A percentile compares a stretch with the other conserved stretches of the same genome.
phyloP scores from a whole-genome alignment of 139 green algal genomes.

The Medakamo hakoo region DNA sequence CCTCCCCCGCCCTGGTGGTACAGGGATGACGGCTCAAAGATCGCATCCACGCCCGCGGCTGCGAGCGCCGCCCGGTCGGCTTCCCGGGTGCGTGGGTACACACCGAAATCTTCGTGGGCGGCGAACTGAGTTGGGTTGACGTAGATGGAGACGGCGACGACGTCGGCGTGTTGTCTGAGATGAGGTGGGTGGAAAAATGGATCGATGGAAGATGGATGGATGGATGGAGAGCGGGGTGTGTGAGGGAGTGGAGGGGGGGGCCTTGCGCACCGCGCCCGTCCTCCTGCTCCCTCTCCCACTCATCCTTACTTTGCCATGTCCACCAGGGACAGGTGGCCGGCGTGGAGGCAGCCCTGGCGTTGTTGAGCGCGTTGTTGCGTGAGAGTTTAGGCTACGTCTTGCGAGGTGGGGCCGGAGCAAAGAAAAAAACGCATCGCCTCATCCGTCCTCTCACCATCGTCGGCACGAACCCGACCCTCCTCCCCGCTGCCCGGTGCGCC shows the following conservation, averaged over 20 bases:
- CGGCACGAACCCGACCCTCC: conserved; percentile 73
- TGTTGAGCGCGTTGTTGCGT: no score
- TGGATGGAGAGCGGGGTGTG: neutral
- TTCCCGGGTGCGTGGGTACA: conserved; percentile 67
- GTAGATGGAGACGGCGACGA: conserved; percentile 90
- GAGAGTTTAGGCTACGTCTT: no score
- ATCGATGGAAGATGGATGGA: neutral
- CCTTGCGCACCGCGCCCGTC: neutral
- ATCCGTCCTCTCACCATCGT: conserved; percentile 67
- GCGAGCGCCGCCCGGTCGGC: conserved; percentile 57
- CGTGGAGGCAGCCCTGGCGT: conserved; percentile 79
- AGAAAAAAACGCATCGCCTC: conserved; percentile 2
- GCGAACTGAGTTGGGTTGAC: conserved; percentile 90
- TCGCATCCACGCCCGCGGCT: conserved; percentile 35
- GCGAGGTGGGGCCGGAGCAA: no score
- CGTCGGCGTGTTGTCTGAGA: conserved; percentile 48
- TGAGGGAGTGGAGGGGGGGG: neutral
- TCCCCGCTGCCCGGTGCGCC: conserved; percentile 32
- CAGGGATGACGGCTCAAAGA: conserved; percentile 42
- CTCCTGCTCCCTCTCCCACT: neutral
- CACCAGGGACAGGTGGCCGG: conserved; percentile 83
- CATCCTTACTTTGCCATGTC: conserved; percentile 20
- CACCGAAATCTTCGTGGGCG: conserved; percentile 82
- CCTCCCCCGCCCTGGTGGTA: conserved; percentile 7
- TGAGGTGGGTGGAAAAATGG: neutral